A percentile compares a stretch with the other conserved stretches of the same genome.
Evolutionary conservation across 163 green algal species (phyloP).

Genomic region (Coccomyxa subellipsoidea): DNA sequence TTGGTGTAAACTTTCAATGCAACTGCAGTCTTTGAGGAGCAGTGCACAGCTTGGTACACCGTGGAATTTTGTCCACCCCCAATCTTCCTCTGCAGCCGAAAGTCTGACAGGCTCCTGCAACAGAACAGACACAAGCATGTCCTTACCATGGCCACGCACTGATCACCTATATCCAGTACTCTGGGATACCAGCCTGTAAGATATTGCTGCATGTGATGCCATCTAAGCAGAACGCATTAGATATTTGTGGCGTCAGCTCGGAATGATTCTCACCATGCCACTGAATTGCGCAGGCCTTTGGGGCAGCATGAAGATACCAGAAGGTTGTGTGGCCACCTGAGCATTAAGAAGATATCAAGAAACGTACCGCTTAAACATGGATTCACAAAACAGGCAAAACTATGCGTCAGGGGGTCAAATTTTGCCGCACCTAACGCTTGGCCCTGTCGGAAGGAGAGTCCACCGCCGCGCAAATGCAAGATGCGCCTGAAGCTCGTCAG

Average conservation of each 20-base stretch:
- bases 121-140: background rate
- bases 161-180: background rate
- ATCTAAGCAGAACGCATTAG: too few species aligned
- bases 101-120: slow-evolving; percentile 8
- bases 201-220: too few species aligned
- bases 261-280: background rate
- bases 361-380: background rate
- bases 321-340: background rate
- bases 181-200: too few species aligned
- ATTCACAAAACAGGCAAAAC: too few species aligned
- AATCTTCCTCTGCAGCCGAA: background rate
- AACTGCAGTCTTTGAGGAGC: background rate
- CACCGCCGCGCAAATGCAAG: background rate
- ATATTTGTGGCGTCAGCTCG: too few species aligned
- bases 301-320: background rate
- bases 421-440: background rate
- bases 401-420: too few species aligned
- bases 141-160: background rate
- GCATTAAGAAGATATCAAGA: background rate
- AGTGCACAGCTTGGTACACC: background rate
- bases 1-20: background rate
- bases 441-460: background rate
- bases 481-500: background rate
- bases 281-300: background rate
- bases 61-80: background rate